Percentiles rank a stretch among this genome's conserved stretches.
phyloP scores from a whole-genome alignment of 305 asterid species.

The Fraxinus ornus region DNA sequence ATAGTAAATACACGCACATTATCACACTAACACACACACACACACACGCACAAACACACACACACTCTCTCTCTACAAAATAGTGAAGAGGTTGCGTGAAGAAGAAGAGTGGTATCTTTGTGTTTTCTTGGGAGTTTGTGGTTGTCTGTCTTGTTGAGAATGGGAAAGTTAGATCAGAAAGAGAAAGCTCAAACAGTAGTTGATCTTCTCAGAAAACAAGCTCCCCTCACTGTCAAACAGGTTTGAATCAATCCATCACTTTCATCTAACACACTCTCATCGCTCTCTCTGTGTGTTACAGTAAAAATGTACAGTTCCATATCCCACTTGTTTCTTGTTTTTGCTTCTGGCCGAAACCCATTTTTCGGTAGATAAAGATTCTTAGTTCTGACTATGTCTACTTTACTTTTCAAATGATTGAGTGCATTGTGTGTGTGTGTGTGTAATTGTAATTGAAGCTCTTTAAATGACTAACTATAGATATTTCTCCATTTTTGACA shows the following conservation, averaged over 20 bases:
- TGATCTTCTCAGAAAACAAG: slow-evolving; percentile 64
- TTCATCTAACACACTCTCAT: neutral
- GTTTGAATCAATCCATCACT: slow-evolving; percentile 31
- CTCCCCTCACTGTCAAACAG: slow-evolving; percentile 79
- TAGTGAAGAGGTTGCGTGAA: slow-evolving; percentile 63
- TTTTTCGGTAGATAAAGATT: neutral
- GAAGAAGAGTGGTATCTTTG: slow-evolving; percentile 60
- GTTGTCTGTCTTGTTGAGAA: slow-evolving; percentile 16
- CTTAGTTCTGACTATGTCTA: neutral
- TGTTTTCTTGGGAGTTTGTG: slow-evolving; percentile 32
- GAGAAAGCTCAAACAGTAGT: slow-evolving; percentile 63
- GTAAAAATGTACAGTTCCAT: neutral
- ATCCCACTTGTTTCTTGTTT: neutral
- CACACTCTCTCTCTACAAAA: slow-evolving; percentile 15
- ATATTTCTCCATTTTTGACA: slow-evolving; percentile 27
- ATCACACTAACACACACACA: neutral
- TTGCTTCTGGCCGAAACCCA: neutral
- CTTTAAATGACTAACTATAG: too few species aligned
- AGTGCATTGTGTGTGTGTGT: neutral
- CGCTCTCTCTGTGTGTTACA: neutral
- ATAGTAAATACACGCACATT: slow-evolving; percentile 18
- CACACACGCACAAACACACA: neutral
- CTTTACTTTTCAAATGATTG: neutral
- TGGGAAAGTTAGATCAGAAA: slow-evolving; percentile 76
- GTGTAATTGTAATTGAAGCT: neutral